Percentiles rank a stretch among this genome's conserved stretches.
phyloP scores from a whole-genome alignment of 108 stramenopile species.

The Cyclotella atomus region DNA sequence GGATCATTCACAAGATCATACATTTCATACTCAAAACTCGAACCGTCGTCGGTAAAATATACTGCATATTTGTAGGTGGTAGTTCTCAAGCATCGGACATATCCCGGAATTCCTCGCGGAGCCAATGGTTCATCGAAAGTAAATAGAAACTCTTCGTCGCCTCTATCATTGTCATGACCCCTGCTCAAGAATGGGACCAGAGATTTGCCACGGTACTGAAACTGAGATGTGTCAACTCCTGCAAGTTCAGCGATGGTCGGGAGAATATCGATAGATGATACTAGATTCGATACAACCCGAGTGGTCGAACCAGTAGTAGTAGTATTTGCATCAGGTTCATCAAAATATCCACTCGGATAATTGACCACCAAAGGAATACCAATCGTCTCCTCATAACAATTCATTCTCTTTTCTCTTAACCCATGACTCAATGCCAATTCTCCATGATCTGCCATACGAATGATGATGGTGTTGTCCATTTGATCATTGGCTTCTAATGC shows the following conservation, averaged over 20 bases:
- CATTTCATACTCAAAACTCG: constrained; percentile 57
- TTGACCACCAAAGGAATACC: constrained; percentile 57
- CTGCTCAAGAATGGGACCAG: constrained; percentile 25
- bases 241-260: constrained; percentile 41
- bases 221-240: constrained; percentile 21
- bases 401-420: constrained; percentile 60
- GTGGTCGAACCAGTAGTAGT: not conserved
- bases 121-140: constrained; percentile 58
- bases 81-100: constrained; percentile 56
- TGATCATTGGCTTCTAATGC: constrained; percentile 43
- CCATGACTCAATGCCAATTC: constrained; percentile 57
- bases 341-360: constrained; percentile 55
- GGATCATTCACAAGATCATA: constrained; percentile 56
- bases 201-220: constrained; percentile 34
- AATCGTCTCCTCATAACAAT: constrained; percentile 65
- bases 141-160: constrained; percentile 35
- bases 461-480: constrained; percentile 57
- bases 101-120: constrained; percentile 44
- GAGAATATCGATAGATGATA: constrained; percentile 44
- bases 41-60: constrained; percentile 51
- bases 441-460: constrained; percentile 67
- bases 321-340: constrained; percentile 1
- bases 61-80: constrained; percentile 53
- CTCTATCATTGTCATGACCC: not conserved
- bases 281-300: constrained; percentile 6